phyloP scores from a whole-genome alignment of 31 red algal genomes.

The Bonnemaisonia californica region DNA sequence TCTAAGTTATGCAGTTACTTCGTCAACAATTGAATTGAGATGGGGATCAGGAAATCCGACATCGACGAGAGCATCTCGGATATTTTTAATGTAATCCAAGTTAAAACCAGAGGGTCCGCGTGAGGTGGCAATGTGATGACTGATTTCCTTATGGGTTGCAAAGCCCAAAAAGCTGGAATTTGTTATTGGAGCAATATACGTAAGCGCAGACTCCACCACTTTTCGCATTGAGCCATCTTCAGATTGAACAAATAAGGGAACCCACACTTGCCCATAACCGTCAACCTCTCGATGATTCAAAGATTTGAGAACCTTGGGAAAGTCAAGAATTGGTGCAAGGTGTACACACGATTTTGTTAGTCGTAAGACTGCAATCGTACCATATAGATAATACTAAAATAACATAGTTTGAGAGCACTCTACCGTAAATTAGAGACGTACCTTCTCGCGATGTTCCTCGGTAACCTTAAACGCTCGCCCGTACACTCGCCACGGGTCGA shows the following conservation, averaged over 20 bases:
- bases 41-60: constrained; percentile 43
- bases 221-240: not conserved
- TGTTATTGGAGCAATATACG: constrained; percentile 25
- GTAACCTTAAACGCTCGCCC: constrained; percentile 47
- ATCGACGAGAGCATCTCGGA: constrained; percentile 21
- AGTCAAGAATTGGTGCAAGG: too few species aligned
- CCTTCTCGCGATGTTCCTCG: constrained; percentile 36
- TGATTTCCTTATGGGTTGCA: constrained; percentile 33
- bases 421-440: constrained; percentile 20
- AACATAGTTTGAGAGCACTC: not conserved
- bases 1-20: not conserved
- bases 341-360: too few species aligned
- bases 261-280: constrained; percentile 42
- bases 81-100: constrained; percentile 40
- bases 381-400: too few species aligned
- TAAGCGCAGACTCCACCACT: constrained; percentile 23
- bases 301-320: constrained; percentile 16
- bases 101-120: constrained; percentile 37
- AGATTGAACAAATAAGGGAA: constrained; percentile 13
- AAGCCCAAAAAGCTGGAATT: constrained; percentile 45
- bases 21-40: constrained; percentile 14
- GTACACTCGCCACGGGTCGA: constrained; percentile 46
- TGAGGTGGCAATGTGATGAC: constrained; percentile 10
- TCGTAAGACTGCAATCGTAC: too few species aligned
- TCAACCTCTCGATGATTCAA: constrained; percentile 39